Evolutionary conservation across 2,329 filamentous ascomycete genomes (phyloP), one percentile per base, ranked within the genome.

Genomic region (Metarhizium guizhouense): DNA sequence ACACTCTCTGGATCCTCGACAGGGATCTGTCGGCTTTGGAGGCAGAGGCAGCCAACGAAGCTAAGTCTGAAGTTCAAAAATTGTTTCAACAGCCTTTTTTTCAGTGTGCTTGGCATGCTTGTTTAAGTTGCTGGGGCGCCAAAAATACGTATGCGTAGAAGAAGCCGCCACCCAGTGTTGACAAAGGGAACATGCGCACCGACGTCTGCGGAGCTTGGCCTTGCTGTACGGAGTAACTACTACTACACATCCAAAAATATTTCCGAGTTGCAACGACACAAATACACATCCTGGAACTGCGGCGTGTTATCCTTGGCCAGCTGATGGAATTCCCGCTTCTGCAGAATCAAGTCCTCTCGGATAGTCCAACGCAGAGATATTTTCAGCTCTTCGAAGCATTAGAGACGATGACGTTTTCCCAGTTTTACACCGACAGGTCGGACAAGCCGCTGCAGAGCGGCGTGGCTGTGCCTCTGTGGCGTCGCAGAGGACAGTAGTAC

Each of bases 381-480:
- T 16, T 7, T 10, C 6, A 20, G 18, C 10, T 16, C 6, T 16
- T 45, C 18, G 38, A 40, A 40, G 38, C 38, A 40, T 16, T 40
- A 16, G 38, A 40, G 38, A 16, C 38, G 38, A 5, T 40, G 38
- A 40, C 38, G 38, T 40, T 40, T 25, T 16, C 38, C 1, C 8
- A 16, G 11, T 51, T 36, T 25, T 34, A 38, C 30, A 51, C 38
- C 36, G 40, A 34, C 20, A 30, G 6, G 20, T 25, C 52, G 43
- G 52, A 32, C 52, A 34, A n/a, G 45, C 52, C 52, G 25, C 43
- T 30, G 30, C 52, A 47, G 42, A 32, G 25, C 32, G 14, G 7
- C 42, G 52, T 54, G 52, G 52, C 52, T 54, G 52, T 54, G 48
- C 32, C 7, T 20, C 32, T 34, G 52, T 42, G 52, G 52, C 52